phyloP scores from a whole-genome alignment of 352 stramenopile genomes.

The Phytophthora lateralis region DNA sequence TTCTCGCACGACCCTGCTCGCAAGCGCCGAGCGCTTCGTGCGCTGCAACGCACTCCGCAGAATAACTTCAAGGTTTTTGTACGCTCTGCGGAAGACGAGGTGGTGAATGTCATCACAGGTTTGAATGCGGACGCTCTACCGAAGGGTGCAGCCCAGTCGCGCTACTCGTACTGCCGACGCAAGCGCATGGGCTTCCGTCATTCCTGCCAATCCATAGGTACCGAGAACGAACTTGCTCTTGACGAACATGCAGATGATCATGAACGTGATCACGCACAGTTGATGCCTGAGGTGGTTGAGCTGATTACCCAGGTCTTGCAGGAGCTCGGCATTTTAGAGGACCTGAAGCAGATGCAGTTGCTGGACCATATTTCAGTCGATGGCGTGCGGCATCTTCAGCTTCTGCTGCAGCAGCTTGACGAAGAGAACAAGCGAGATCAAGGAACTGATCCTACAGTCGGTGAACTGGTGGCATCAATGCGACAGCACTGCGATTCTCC shows the following conservation, averaged over 20 bases:
- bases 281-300: conserved; percentile 75
- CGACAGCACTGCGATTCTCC: conserved; percentile 13
- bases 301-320: conserved; percentile 79
- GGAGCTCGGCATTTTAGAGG: conserved; percentile 72
- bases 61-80: conserved; percentile 93
- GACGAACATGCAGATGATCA: conserved; percentile 40
- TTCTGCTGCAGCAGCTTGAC: conserved; percentile 52
- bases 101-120: conserved; percentile 80
- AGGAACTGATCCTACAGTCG: conserved; percentile 26
- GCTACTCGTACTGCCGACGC: conserved; percentile 71
- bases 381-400: conserved; percentile 69
- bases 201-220: conserved; percentile 75
- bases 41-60: conserved; percentile 81
- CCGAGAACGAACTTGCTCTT: conserved; percentile 48
- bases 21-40: conserved; percentile 63
- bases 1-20: conserved; percentile 71
- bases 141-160: conserved; percentile 65
- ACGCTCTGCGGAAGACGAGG: conserved; percentile 75
- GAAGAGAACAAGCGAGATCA: conserved; percentile 18
- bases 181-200: conserved; percentile 81
- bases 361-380: conserved; percentile 85
- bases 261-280: conserved; percentile 37
- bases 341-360: conserved; percentile 85
- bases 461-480: conserved; percentile 39
- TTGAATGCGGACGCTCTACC: conserved; percentile 70